Evolutionary conservation across 805 yeast species (phyloP).

Genomic region (Jamesozyma rosinii): DNA sequence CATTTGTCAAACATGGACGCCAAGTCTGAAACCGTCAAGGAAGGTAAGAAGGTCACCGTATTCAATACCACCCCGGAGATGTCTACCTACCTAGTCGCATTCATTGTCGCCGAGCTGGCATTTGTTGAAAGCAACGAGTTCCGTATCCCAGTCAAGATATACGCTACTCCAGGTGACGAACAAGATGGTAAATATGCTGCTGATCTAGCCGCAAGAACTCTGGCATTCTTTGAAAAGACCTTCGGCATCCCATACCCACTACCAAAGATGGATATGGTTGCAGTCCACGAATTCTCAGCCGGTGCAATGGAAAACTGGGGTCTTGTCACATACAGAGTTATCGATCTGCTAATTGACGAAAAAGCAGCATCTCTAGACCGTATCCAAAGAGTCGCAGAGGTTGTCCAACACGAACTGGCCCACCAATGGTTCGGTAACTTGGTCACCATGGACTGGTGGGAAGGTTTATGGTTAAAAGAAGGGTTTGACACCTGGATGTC

Average conservation of each 20-base stretch:
- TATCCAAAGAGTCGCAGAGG: conserved; percentile 60
- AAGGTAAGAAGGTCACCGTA: conserved; percentile 38
- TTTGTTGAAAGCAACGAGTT: conserved; percentile 43
- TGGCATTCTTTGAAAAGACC: conserved; percentile 54
- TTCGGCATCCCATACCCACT: conserved; percentile 69
- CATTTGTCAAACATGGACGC: conserved; percentile 64
- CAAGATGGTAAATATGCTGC: conserved; percentile 54
- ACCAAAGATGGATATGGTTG: conserved; percentile 72
- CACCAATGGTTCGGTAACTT: conserved; percentile 90
- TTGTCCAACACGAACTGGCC: conserved; percentile 77
- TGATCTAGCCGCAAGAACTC: conserved; percentile 53
- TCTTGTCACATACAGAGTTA: conserved; percentile 56
- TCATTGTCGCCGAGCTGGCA: conserved; percentile 57
- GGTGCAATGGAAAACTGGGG: conserved; percentile 95
- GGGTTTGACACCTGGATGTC: conserved; percentile 81
- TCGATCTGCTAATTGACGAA: conserved; percentile 37
- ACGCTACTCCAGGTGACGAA: conserved; percentile 49
- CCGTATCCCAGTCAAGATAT: conserved; percentile 50
- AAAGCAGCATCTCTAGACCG: conserved; percentile 38
- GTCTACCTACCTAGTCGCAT: conserved; percentile 69
- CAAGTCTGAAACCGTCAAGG: conserved; percentile 30
- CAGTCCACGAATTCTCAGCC: conserved; percentile 63
- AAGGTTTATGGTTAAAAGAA: conserved; percentile 81
- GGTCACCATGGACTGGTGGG: conserved; percentile 93
- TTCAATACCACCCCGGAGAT: conserved; percentile 59